Base-by-base conservation (phyloP, 768 basidiomycete genomes). In the Boletus tomentosulus region DNA sequence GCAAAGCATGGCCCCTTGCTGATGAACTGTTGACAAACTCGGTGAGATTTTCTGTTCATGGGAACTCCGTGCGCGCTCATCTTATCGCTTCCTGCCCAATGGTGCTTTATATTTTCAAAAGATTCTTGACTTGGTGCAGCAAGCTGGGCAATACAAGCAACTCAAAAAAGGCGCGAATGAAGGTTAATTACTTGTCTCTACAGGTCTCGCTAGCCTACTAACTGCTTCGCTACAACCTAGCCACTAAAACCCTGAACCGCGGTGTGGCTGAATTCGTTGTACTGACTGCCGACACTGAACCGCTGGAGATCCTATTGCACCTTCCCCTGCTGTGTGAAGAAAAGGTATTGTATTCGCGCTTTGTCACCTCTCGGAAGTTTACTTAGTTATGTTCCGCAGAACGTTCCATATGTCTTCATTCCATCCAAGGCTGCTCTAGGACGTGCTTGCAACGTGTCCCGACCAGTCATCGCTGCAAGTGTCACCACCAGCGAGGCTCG, bases 91-190 rank as follows among this genome's bases (percentile, higher is more conserved):
- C n/a, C 30, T 37, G 39, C 8, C 34, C 47, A 31, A 37, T 25
- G 31, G 24, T 43, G 51, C 31, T 50, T 13, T 37, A 13, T 41
- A 31, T 22, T 41, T 33, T 19, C 19, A 34, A 19, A 63, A 96
- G 93, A 97, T 98, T 66, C 81, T 99, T 51, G 96, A 98, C 66
- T 79, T 98, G 53, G 89, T 97, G 31, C 92, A 97, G 69, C 91
- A 96, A 74, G 95, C 96, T 39, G 78, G 83, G n/a, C 88, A 94
- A 72, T 97, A 96, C 78, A 98, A 98, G 76, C 95, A 98, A 72
- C 76, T 98, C 46, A 98, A 98, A 77, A 98, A 98, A 77, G 96
- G 97, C 57, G 97, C 97, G 41, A 99, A 99, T 73, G 97, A 99
- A 83, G 90, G 92, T 90, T 46, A 34, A 78, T 65, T 28, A 15